Evolutionary conservation across 306 rosid species (phyloP).

Genomic region (Prinsepia uniflora): DNA sequence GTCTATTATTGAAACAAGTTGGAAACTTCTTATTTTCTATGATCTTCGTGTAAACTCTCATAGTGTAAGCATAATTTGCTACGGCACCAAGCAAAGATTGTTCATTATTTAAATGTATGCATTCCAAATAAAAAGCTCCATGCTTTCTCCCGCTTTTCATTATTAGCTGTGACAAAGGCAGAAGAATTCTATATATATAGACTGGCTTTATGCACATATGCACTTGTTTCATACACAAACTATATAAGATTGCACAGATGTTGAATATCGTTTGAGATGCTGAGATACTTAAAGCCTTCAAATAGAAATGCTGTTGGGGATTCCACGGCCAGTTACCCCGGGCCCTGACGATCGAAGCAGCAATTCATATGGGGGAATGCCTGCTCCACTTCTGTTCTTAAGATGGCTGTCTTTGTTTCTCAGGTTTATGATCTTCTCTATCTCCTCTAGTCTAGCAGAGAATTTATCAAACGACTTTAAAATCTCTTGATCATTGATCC

Average conservation of each 20-base stretch:
- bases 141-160: neutral
- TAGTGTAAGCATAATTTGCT: neutral
- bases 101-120: neutral
- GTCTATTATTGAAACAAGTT: too few species aligned
- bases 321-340: slow-evolving; percentile 90
- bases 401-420: slow-evolving; percentile 59
- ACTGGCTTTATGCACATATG: neutral
- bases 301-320: slow-evolving; percentile 85
- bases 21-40: too few species aligned
- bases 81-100: neutral
- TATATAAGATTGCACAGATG: neutral
- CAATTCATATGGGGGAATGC: slow-evolving; percentile 83
- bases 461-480: slow-evolving; percentile 45
- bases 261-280: neutral
- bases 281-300: slow-evolving; percentile 23
- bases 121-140: too few species aligned
- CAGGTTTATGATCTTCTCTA: slow-evolving; percentile 64
- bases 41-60: too few species aligned
- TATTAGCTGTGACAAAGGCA: neutral
- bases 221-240: neutral
- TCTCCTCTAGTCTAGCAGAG: slow-evolving; percentile 59
- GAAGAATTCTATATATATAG: neutral
- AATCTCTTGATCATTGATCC: slow-evolving; percentile 63
- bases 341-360: slow-evolving; percentile 79
- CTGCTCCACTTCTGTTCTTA: slow-evolving; percentile 82